phyloP scores from a whole-genome alignment of 257 asterid species.

The Scutellaria baicalensis region DNA sequence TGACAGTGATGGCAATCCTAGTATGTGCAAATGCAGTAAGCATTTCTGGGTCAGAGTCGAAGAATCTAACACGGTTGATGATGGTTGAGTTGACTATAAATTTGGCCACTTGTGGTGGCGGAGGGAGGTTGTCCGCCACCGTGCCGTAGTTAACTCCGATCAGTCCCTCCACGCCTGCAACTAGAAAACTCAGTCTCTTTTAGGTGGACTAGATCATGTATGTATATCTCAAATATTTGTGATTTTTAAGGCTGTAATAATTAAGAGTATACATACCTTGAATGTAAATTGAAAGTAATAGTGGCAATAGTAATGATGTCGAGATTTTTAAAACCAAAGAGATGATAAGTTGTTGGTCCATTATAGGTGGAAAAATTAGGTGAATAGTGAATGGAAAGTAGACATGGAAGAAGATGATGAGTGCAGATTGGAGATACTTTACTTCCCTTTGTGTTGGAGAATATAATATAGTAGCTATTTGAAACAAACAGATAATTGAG shows the following conservation, averaged over 20 bases:
- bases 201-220: background rate
- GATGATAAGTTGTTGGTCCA: constrained; percentile 9
- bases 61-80: constrained; percentile 51
- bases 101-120: constrained; percentile 47
- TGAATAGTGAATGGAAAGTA: background rate
- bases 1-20: constrained; percentile 42
- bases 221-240: background rate
- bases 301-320: background rate
- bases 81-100: constrained; percentile 44
- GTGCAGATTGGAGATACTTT: constrained; percentile 34
- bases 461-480: background rate
- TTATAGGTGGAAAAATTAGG: constrained; percentile 5
- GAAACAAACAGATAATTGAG: constrained; percentile 20
- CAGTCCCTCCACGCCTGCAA: constrained; percentile 41
- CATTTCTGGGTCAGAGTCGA: constrained; percentile 45
- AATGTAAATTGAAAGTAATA: constrained; percentile 17
- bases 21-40: constrained; percentile 56
- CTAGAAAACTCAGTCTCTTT: background rate
- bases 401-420: constrained; percentile 13
- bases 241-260: background rate
- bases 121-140: constrained; percentile 46
- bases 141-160: constrained; percentile 36
- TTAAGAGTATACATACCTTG: constrained; percentile 32
- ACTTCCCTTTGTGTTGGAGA: constrained; percentile 22
- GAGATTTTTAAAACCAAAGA: background rate